Conservation (phyloP, 2,329 filamentous ascomycete species). For the Sporothrix variecibatus region DNA sequence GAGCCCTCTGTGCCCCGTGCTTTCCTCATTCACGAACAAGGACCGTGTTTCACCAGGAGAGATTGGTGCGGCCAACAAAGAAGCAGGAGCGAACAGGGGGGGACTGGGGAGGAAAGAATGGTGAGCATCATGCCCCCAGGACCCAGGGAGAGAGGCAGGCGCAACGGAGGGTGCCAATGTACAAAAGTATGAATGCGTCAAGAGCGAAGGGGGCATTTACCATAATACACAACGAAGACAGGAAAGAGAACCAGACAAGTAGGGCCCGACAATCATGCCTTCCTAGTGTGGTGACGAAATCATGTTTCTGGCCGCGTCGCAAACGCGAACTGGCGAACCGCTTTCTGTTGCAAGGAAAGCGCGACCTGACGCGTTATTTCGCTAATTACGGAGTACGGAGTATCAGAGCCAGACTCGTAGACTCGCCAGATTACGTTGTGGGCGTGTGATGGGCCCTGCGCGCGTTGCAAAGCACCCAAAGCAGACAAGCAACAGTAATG, state of each 20-base stretch:
- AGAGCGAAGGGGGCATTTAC: neutral
- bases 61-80: slow-evolving; percentile 14
- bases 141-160: neutral
- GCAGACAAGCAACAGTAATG: neutral
- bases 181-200: neutral
- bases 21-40: slow-evolving; percentile 10
- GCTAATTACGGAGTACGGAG: neutral
- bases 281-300: slow-evolving; percentile 20
- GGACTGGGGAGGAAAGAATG: neutral
- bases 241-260: neutral
- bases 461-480: neutral
- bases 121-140: neutral
- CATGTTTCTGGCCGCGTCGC: slow-evolving; percentile 20
- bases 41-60: slow-evolving; percentile 21
- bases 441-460: neutral
- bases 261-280: slow-evolving; percentile 1
- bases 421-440: neutral
- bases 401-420: neutral
- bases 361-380: slow-evolving; percentile 10
- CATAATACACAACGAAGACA: neutral
- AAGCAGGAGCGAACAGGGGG: slow-evolving; percentile 2
- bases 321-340: slow-evolving; percentile 9
- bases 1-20: slow-evolving; percentile 7
- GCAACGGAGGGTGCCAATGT: neutral
- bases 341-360: neutral